phyloP scores from a whole-genome alignment of 2,329 filamentous ascomycete species.

The Penicillium palitans region DNA sequence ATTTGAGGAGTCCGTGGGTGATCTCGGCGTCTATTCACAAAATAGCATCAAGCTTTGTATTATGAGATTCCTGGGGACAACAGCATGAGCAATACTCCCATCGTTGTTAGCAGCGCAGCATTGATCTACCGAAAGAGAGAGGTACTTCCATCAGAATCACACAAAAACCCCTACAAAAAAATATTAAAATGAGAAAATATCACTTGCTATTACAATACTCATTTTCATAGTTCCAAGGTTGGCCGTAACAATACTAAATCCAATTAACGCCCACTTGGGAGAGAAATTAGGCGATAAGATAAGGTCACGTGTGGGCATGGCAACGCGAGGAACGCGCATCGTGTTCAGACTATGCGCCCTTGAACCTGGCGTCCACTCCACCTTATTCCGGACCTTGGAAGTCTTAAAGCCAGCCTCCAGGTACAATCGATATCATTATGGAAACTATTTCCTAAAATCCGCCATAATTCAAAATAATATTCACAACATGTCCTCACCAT shows the following conservation, averaged over 20 bases:
- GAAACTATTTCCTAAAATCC: neutral
- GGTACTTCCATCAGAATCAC: neutral
- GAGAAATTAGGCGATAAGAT: slow-evolving; percentile 19
- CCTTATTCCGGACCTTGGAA: slow-evolving; percentile 11
- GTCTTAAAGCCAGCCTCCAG: neutral
- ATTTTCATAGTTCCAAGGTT: neutral
- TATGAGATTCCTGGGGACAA: slow-evolving; percentile 15
- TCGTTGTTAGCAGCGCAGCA: neutral
- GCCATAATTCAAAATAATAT: neutral
- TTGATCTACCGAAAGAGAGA: neutral
- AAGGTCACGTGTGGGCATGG: slow-evolving; percentile 21
- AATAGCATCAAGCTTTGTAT: slow-evolving; percentile 14
- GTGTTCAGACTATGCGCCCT: slow-evolving; percentile 25
- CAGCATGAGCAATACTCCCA: slow-evolving; percentile 25
- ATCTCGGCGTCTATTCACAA: slow-evolving; percentile 15
- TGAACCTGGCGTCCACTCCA: slow-evolving; percentile 5
- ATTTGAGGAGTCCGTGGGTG: slow-evolving; percentile 10
- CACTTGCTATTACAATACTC: neutral
- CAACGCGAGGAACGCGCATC: slow-evolving; percentile 31
- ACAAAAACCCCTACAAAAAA: neutral
- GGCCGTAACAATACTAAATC: neutral
- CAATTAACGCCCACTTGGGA: neutral
- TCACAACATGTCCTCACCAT: slow-evolving; percentile 32
- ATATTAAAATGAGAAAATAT: neutral
- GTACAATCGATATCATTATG: slow-evolving; percentile 15